Evolutionary conservation across 2,329 filamentous ascomycete species (phyloP).

Genomic region (Knufia petricola): DNA sequence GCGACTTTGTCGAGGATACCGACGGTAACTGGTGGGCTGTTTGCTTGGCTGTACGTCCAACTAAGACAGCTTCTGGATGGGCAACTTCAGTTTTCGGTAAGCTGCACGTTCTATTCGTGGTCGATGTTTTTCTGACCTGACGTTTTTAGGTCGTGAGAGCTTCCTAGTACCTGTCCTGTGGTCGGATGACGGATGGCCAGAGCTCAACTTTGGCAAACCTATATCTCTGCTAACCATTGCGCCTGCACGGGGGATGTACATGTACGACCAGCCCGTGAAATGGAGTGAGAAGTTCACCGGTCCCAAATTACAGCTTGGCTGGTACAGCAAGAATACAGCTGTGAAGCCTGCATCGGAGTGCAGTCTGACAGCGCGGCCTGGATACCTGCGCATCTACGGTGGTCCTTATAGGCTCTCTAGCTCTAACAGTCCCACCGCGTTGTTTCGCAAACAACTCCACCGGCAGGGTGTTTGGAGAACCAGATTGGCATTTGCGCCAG

Average conservation of each 20-base stretch:
- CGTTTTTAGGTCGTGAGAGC: constrained; percentile 28
- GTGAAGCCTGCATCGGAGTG: not conserved
- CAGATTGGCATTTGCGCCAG: constrained; percentile 39
- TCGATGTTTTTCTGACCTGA: not conserved
- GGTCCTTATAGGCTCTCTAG: constrained; percentile 43
- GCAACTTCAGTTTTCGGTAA: constrained; percentile 37
- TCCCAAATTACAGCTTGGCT: constrained; percentile 25
- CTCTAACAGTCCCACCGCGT: constrained; percentile 43
- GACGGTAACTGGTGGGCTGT: constrained; percentile 21
- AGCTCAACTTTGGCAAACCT: constrained; percentile 13
- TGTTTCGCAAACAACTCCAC: constrained; percentile 46
- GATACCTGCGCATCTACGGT: constrained; percentile 41
- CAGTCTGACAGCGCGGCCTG: constrained; percentile 34
- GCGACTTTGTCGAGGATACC: constrained; percentile 20
- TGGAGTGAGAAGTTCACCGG: constrained; percentile 32
- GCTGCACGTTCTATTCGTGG: not conserved
- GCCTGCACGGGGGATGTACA: constrained; percentile 1
- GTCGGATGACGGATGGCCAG: constrained; percentile 23
- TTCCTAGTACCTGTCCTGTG: constrained; percentile 26
- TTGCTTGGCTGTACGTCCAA: constrained; percentile 18
- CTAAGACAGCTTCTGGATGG: constrained; percentile 22
- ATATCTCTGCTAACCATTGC: constrained; percentile 1
- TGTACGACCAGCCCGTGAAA: constrained; percentile 11
- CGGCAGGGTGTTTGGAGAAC: constrained; percentile 36
- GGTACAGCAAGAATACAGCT: constrained; percentile 29